Conservation (phyloP, 2,329 filamentous ascomycete genomes). For the Atkinsonella texensis region DNA sequence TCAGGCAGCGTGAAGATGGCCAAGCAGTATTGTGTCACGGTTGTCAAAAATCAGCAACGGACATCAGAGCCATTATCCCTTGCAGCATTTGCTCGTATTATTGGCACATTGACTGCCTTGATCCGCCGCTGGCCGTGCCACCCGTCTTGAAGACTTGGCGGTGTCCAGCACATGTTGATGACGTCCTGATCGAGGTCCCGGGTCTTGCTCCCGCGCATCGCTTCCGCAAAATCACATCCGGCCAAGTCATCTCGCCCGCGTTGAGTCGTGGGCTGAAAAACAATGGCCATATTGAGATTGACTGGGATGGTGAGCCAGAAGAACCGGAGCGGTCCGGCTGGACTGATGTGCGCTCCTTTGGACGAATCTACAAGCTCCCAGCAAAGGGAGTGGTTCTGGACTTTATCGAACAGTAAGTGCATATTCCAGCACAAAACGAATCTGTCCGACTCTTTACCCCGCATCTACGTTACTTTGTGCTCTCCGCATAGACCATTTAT, state of each 20-base stretch:
- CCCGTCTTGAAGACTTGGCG: constrained; percentile 71
- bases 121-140: constrained; percentile 70
- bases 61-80: constrained; percentile 60
- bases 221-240: constrained; percentile 47
- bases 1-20: constrained; percentile 62
- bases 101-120: constrained; percentile 89
- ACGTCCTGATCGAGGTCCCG: constrained; percentile 52
- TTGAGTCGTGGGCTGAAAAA: constrained; percentile 55
- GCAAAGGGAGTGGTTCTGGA: constrained; percentile 56
- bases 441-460: not conserved
- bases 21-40: constrained; percentile 65
- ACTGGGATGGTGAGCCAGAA: constrained; percentile 45
- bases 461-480: not conserved
- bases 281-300: constrained; percentile 61
- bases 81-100: constrained; percentile 73
- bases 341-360: constrained; percentile 47
- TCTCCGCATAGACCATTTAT: not conserved
- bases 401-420: constrained; percentile 54
- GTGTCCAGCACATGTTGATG: constrained; percentile 78
- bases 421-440: not conserved
- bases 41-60: constrained; percentile 55
- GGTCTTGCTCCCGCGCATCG: constrained; percentile 47
- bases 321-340: constrained; percentile 43
- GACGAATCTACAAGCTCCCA: constrained; percentile 52
- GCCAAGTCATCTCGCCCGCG: constrained; percentile 37